Base-by-base conservation (phyloP, 345 rosid genomes). In the Euphorbia lathyris region DNA sequence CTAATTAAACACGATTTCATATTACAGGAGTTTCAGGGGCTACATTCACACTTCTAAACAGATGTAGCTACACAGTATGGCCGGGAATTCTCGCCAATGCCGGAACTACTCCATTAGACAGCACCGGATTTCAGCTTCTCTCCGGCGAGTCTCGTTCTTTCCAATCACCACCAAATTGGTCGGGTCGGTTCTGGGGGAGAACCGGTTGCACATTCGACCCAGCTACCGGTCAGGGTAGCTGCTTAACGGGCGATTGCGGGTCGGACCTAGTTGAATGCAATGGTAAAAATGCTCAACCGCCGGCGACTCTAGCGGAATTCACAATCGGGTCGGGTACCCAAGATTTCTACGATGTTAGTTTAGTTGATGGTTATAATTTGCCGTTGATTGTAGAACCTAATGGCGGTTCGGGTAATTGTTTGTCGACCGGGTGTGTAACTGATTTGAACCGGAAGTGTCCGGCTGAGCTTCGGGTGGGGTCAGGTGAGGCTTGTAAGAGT, bases 111-210 rank as follows among this genome's bases (percentile, higher is more conserved):
- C 48, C 80, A 5, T 40, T 77, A 26, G 76, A 57, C 0, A 63
- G 67, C 69, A 72, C 80, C 10, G 80, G 80, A 0, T 77, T 77
- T 43, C 70, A 72, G 34, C 80, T 77, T 63, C 70, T 65, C 10
- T 27, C 66, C 0, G 80, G 80, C 9, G 77, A 16, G 27, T 62
- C 80, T 12, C 67, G 67, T 22, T 68, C 80, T 13, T 63, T 77
- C 19, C 76, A 57, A 32, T 53, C 74, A 1, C 80, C 77, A 3
- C 73, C 80, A 1, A 67, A 63, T 61, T 77, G 77, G 80, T 72
- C 80, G 7, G 80, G 80, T 23, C 74, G 80, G 38, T 67, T 77
- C 36, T 77, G 80, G 80, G 80, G 77, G 25, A 68, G 80, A 45
- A 77, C 73, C 26, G 62, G 76, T 27, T 77, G 80, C 63, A 40